Evolutionary conservation across 805 yeast species (phyloP), one percentile per base, ranked within the genome.

Genomic region (Candida coquimbonensis): DNA sequence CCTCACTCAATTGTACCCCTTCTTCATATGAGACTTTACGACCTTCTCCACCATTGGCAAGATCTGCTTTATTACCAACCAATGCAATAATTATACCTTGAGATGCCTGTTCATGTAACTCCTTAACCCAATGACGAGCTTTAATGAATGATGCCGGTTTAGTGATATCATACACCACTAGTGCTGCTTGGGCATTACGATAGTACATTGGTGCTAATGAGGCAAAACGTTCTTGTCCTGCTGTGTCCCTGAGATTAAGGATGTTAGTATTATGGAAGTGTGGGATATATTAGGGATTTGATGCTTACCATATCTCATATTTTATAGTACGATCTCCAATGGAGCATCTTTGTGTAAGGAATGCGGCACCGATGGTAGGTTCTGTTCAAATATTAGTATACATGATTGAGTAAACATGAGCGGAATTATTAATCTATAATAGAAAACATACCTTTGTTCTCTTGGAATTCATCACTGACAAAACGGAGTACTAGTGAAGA

Each of bases 51-150:
- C 77, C 83, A 48, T 71, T 64, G 13, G 82, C 77, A 51, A 91
- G 70, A 66, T 91, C 99, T 49, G 79, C 77, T 68, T 91, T 91
- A 71, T 90, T 91, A 35, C 96, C 99, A 27, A 90, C 96, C 35
- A 91, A 73, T 4, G 98, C 98, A 64, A 91, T 89, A 47, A 88
- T 80, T 43, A 91, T 91, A 51, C 84, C 90, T 52, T 87, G 86
- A n/a, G 86, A 75, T 17, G 97, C 97, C 67, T 90, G 98, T 54
- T 90, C 96, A 61, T 88, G 95, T 54, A 91, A 75, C 64, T 91
- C 98, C 60, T 86, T 86, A 45, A 91, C 96, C 99, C 99, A 91
- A 67, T 91, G 97, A 57, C 97, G 84, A 8, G 98, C 98, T 66
- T 91, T 89, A 57, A 89, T 83, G 57, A 91, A 91, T 24, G 95